These are phyloP conservation scores for Metarhizium guizhouense DNA, from an alignment of 2,329 filamentous ascomycete genomes.

Conservation along the genomic window DNA sequence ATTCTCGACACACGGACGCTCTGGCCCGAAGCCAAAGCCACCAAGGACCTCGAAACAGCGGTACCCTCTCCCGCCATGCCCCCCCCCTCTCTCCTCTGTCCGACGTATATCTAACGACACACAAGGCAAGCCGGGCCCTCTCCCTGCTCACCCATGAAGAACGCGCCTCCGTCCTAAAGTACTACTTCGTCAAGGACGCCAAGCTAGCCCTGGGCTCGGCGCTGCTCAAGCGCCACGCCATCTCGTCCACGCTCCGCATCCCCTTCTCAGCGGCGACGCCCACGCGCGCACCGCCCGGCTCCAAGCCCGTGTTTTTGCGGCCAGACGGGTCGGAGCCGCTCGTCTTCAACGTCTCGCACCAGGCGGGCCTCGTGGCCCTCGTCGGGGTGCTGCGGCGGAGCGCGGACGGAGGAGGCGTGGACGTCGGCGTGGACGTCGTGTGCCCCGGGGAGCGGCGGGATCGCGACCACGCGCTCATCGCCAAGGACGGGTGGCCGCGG, in stretches of 20 bases:
- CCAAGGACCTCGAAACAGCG: slow-evolving; percentile 35
- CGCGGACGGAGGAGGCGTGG: slow-evolving; percentile 16
- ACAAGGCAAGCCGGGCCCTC: slow-evolving; percentile 46
- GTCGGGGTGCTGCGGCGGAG: slow-evolving; percentile 39
- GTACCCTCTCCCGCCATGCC: slow-evolving; percentile 24
- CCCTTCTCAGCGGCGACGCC: slow-evolving; percentile 53
- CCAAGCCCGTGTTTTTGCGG: slow-evolving; percentile 45
- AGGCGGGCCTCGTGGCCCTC: slow-evolving; percentile 64
- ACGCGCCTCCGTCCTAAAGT: slow-evolving; percentile 46
- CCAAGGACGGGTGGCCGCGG: slow-evolving; percentile 48
- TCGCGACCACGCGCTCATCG: slow-evolving; percentile 50
- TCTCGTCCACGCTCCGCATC: slow-evolving; percentile 47
- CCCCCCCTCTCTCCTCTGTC: slow-evolving; percentile 2
- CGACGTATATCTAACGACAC: not conserved
- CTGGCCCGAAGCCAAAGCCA: slow-evolving; percentile 44
- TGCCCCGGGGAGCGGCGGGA: slow-evolving; percentile 60
- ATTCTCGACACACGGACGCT: slow-evolving; percentile 50
- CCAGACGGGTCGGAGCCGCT: slow-evolving; percentile 38
- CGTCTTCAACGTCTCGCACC: slow-evolving; percentile 71
- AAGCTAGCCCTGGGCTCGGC: slow-evolving; percentile 66
- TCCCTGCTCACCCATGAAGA: slow-evolving; percentile 45
- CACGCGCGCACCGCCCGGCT: slow-evolving; percentile 44
- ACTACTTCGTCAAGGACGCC: slow-evolving; percentile 61
- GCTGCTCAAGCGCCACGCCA: slow-evolving; percentile 63
- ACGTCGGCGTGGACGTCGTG: slow-evolving; percentile 69